These are phyloP conservation scores for Podaxis mareebaensis DNA, from an alignment of 768 basidiomycete species.

Conservation along the genomic window DNA sequence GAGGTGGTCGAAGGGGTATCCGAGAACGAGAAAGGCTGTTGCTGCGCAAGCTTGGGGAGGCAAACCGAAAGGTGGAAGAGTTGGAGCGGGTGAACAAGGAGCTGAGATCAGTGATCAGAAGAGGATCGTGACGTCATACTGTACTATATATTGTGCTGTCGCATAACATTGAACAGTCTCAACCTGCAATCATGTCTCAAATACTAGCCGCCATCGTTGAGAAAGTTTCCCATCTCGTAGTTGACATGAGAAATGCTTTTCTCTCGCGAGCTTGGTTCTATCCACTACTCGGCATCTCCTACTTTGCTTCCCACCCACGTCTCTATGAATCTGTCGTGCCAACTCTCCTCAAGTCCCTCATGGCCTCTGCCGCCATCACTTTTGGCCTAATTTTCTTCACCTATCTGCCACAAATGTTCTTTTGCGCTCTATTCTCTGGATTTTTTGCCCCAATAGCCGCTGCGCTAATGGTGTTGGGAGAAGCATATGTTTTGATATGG, in stretches of 20 bases:
- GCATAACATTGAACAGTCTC: neutral
- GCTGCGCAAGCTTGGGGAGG: slow-evolving; percentile 70
- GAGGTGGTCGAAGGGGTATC: slow-evolving; percentile 50
- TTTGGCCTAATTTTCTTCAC: slow-evolving; percentile 53
- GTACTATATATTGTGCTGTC: slow-evolving; percentile 18
- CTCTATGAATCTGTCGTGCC: slow-evolving; percentile 37
- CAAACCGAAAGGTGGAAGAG: slow-evolving; percentile 64
- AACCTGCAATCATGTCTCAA: slow-evolving; percentile 19
- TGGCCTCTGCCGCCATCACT: slow-evolving; percentile 40
- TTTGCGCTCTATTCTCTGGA: slow-evolving; percentile 63
- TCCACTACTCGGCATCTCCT: slow-evolving; percentile 36
- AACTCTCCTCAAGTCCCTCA: slow-evolving; percentile 38
- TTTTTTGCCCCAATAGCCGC: slow-evolving; percentile 63
- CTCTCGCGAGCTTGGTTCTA: slow-evolving; percentile 40
- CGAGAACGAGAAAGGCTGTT: slow-evolving; percentile 65
- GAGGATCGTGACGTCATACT: slow-evolving; percentile 26
- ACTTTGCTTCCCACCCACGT: slow-evolving; percentile 36
- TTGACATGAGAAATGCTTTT: slow-evolving; percentile 30
- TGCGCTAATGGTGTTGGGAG: slow-evolving; percentile 42
- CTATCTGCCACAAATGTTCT: slow-evolving; percentile 66
- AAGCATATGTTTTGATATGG: slow-evolving; percentile 39
- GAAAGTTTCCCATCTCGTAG: slow-evolving; percentile 19
- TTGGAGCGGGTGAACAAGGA: slow-evolving; percentile 73
- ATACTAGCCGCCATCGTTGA: slow-evolving; percentile 18
- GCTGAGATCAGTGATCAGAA: slow-evolving; percentile 54